Conservation (phyloP, 192 early-diverging fungal genomes). For the Dissophora ornata region DNA sequence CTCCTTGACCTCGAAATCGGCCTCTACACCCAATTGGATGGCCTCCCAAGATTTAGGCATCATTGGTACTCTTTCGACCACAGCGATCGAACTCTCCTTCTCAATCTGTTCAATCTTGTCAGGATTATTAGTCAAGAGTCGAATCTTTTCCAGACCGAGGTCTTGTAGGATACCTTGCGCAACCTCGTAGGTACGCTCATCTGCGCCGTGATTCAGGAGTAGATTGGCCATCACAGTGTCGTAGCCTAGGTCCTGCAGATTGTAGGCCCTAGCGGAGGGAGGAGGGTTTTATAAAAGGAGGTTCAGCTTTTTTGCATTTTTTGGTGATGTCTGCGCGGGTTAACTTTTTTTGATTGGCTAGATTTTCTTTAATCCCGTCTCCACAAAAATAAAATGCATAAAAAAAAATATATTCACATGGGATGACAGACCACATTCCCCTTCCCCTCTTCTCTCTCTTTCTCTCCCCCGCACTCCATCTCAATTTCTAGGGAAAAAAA, state of each 20-base stretch:
- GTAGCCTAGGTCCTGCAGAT: conserved; percentile 94
- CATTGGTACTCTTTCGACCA: conserved; percentile 90
- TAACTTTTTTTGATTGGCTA: too few relatives aligned
- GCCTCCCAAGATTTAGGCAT: conserved; percentile 85
- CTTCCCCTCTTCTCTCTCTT: too few relatives aligned
- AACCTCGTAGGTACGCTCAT: conserved; percentile 91
- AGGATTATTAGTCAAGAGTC: conserved; percentile 94
- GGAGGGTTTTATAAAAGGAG: neutral
- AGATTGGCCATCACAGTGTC: conserved; percentile 95
- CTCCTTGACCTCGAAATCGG: conserved; percentile 33
- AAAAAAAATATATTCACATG: conserved; percentile 21
- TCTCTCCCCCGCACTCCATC: too few relatives aligned
- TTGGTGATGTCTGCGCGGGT: too few relatives aligned
- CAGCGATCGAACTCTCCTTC: conserved; percentile 68
- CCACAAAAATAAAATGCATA: too few relatives aligned
- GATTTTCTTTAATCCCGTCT: too few relatives aligned
- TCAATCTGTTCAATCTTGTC: conserved; percentile 90
- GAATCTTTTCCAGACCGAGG: conserved; percentile 73
- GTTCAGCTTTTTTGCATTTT: neutral
- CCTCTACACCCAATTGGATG: conserved; percentile 14
- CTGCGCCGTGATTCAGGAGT: conserved; percentile 88
- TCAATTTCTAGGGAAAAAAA: too few relatives aligned
- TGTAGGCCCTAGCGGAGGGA: conserved; percentile 82
- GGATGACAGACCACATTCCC: too few relatives aligned
- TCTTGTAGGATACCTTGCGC: conserved; percentile 90